A percentile compares a stretch with the other conserved stretches of the same genome.
Evolutionary conservation across 495 filamentous ascomycete species (phyloP).

Genomic region (Cercophora scortea): DNA sequence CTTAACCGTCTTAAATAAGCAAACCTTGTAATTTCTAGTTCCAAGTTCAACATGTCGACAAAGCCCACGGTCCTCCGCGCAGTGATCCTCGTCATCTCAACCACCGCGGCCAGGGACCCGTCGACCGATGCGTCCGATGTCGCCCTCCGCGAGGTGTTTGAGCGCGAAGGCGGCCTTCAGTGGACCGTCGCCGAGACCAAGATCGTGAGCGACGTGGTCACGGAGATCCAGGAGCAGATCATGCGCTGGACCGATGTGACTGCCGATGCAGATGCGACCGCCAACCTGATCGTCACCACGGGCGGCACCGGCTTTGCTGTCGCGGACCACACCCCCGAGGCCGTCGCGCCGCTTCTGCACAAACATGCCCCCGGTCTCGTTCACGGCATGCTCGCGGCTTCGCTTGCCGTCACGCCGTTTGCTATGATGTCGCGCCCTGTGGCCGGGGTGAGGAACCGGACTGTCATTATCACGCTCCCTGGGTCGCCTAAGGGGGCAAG

Average conservation of each 20-base stretch:
- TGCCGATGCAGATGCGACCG: conserved; percentile 35
- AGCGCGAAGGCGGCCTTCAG: conserved; percentile 47
- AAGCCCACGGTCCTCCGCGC: conserved; percentile 37
- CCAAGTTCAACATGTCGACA: not conserved
- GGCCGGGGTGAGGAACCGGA: conserved; percentile 76
- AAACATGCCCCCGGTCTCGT: conserved; percentile 84
- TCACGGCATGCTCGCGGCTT: conserved; percentile 88
- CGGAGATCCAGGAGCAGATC: conserved; percentile 67
- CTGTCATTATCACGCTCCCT: conserved; percentile 83
- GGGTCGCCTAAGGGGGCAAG: conserved; percentile 95
- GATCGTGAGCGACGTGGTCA: conserved; percentile 74
- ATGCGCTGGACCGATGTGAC: conserved; percentile 59
- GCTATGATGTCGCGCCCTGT: conserved; percentile 97
- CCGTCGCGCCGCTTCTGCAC: conserved; percentile 72
- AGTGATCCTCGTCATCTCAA: conserved; percentile 82
- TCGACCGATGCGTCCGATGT: conserved; percentile 64
- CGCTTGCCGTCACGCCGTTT: conserved; percentile 82
- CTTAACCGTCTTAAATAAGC: too few species aligned
- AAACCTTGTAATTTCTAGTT: too few species aligned
- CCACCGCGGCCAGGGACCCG: conserved; percentile 81
- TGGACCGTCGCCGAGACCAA: conserved; percentile 62
- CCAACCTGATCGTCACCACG: conserved; percentile 77
- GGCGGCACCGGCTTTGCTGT: conserved; percentile 92
- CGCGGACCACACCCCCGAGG: conserved; percentile 87
- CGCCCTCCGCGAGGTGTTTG: conserved; percentile 60